Evolutionary conservation across 768 basidiomycete species (phyloP).

Genomic region (Tricholoma sp.): DNA sequence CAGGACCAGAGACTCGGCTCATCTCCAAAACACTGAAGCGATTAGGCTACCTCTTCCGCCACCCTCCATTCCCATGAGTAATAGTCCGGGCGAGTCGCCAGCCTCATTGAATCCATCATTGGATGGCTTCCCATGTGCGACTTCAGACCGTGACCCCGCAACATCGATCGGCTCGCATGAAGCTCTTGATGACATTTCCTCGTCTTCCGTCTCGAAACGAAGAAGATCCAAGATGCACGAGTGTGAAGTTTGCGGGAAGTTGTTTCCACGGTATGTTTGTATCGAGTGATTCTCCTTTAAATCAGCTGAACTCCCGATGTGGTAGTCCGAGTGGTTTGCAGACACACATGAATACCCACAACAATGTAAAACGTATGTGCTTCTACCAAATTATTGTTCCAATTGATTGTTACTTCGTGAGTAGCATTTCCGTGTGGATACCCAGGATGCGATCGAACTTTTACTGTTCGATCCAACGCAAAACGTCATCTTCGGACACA

Average conservation of each 20-base stretch:
- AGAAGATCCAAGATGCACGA: conserved; percentile 53
- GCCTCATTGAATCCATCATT: background rate
- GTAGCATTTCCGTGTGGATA: conserved; percentile 52
- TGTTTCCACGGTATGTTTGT: conserved; percentile 41
- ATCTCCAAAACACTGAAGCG: background rate
- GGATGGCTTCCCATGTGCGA: conserved; percentile 1
- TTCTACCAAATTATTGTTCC: background rate
- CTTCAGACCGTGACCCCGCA: conserved; percentile 2
- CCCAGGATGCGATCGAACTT: conserved; percentile 57
- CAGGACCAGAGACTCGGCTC: background rate
- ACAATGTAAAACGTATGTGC: conserved; percentile 44
- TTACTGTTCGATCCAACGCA: conserved; percentile 78
- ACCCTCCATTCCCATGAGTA: conserved; percentile 39
- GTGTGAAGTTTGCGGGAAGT: conserved; percentile 44
- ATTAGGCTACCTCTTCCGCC: background rate
- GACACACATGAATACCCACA: conserved; percentile 59
- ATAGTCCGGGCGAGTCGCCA: conserved; percentile 14
- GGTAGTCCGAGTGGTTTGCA: conserved; percentile 48
- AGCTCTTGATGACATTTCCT: conserved; percentile 2
- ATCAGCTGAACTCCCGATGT: background rate
- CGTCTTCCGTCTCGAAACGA: conserved; percentile 22
- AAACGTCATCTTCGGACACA: conserved; percentile 78
- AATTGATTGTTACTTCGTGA: background rate
- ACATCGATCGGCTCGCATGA: background rate
- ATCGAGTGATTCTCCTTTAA: background rate